Evolutionary conservation across 768 basidiomycete species (phyloP), one percentile per base, ranked within the genome.

Genomic region (Tricholoma bakamatsutake): DNA sequence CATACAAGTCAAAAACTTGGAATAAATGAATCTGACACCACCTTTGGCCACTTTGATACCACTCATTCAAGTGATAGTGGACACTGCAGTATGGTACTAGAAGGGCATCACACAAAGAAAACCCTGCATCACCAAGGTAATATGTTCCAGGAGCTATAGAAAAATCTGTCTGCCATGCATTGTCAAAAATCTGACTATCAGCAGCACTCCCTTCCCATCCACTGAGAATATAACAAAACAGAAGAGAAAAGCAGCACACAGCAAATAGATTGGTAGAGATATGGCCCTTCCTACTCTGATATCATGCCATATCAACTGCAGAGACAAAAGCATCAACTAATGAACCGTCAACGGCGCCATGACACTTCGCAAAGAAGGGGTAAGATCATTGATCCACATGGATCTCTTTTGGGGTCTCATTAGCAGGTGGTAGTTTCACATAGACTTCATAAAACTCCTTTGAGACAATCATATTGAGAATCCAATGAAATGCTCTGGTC

Each of bases 141-240:
- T 64, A 75, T 42, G 66, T 67, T 5, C 69, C 70, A 8, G 53
- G 40, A 3, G 71, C 66, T 35, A 77, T 70, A 0, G 34, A 39
- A 30, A 77, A 64, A 56, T 69, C 67, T 7, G 50, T 39, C 0
- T 54, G 2, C 2, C 61, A 59, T 3, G 72, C 68, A 61, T 71
- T 46, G 4, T 65, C 39, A 60, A 62, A 77, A 17, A 76, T 61
- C 0, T 57, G 55, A 15, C 66, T 59, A 68, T 78, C 73, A 2
- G 73, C 63, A 6, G 65, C 64, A 34, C 67, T 70, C 0, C 75
- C 76, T 46, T 79, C 76, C 69, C 71, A 77, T 1, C 75, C 74
- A 56, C 65, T 69, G 3, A 73, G 57, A 8, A 74, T 48, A 58
- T 76, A 79, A 5, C 63, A 59, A 50, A 78, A 77, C 1, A 51